These are phyloP conservation scores for Tribonema minus DNA, from an alignment of 108 stramenopile species.

Conservation along the genomic window DNA sequence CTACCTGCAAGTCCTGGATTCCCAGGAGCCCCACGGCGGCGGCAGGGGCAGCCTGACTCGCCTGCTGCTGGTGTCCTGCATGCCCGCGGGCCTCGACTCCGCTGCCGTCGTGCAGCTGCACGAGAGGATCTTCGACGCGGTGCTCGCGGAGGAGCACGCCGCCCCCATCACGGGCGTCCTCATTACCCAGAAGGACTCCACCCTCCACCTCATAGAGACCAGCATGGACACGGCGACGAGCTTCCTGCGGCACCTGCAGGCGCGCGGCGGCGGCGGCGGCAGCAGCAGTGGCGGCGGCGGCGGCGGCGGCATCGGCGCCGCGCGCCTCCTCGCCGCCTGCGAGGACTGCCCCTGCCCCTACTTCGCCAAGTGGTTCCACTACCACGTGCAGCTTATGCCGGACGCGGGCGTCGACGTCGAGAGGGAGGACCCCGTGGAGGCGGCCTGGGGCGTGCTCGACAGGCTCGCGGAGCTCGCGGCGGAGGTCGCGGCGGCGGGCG, in stretches of 20 bases:
- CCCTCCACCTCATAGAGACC: conserved; percentile 33
- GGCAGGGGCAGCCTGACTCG: conserved; percentile 28
- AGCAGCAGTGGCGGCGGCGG: neutral
- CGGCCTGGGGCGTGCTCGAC: conserved; percentile 38
- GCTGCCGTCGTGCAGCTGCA: conserved; percentile 33
- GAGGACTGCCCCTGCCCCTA: conserved; percentile 38
- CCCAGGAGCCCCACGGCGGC: neutral
- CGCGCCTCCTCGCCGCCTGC: neutral
- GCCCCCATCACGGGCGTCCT: conserved; percentile 40
- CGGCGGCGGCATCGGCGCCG: neutral
- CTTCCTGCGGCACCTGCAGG: conserved; percentile 31
- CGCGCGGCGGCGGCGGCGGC: neutral
- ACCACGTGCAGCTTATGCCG: conserved; percentile 29
- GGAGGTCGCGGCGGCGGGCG: conserved; percentile 15
- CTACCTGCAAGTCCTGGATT: neutral
- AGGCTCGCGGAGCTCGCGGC: conserved; percentile 39
- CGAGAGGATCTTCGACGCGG: conserved; percentile 35
- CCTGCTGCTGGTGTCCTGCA: conserved; percentile 21
- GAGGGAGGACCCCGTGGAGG: conserved; percentile 35
- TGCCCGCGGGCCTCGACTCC: conserved; percentile 10
- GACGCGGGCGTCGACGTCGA: conserved; percentile 34
- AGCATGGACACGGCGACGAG: conserved; percentile 42
- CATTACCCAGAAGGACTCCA: conserved; percentile 35
- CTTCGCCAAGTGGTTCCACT: conserved; percentile 45
- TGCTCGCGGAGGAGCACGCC: conserved; percentile 38